phyloP scores from a whole-genome alignment of 768 basidiomycete species.

The Lactifluus echinatus region DNA sequence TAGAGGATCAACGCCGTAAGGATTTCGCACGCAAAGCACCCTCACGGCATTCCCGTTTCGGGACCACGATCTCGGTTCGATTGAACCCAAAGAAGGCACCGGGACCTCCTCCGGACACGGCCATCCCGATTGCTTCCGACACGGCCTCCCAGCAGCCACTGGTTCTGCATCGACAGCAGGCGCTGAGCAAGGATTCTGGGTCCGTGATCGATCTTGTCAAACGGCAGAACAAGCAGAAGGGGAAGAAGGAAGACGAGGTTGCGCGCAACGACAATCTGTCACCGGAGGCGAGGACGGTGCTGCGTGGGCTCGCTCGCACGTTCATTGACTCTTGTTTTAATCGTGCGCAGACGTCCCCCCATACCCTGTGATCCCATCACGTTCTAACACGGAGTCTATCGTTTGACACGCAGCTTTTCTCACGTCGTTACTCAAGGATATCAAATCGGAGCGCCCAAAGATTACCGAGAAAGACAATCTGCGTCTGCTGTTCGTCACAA shows the following conservation, averaged over 20 bases:
- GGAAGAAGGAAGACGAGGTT: slow-evolving; percentile 63
- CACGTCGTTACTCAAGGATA: slow-evolving; percentile 78
- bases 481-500: slow-evolving; percentile 75
- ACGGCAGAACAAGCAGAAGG: slow-evolving; percentile 43
- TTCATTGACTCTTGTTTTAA: slow-evolving; percentile 87
- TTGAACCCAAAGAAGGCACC: slow-evolving; percentile 46
- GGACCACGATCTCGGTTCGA: slow-evolving; percentile 83
- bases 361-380: slow-evolving; percentile 1
- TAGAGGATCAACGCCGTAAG: slow-evolving; percentile 60
- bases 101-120: slow-evolving; percentile 5
- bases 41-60: slow-evolving; percentile 92
- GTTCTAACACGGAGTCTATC: background rate
- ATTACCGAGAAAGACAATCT: slow-evolving; percentile 94
- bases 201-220: slow-evolving; percentile 55
- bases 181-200: slow-evolving; percentile 59
- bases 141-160: slow-evolving; percentile 40
- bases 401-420: slow-evolving; percentile 62
- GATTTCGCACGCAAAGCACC: slow-evolving; percentile 44
- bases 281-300: slow-evolving; percentile 48
- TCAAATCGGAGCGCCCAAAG: slow-evolving; percentile 84
- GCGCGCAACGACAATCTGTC: slow-evolving; percentile 58
- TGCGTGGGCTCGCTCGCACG: slow-evolving; percentile 61
- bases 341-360: slow-evolving; percentile 42
- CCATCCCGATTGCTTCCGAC: slow-evolving; percentile 22
- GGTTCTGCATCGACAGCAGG: slow-evolving; percentile 81